A percentile compares a stretch with the other conserved stretches of the same genome.
Conservation (phyloP, 345 rosid genomes). For the Linum usitatissimum region DNA sequence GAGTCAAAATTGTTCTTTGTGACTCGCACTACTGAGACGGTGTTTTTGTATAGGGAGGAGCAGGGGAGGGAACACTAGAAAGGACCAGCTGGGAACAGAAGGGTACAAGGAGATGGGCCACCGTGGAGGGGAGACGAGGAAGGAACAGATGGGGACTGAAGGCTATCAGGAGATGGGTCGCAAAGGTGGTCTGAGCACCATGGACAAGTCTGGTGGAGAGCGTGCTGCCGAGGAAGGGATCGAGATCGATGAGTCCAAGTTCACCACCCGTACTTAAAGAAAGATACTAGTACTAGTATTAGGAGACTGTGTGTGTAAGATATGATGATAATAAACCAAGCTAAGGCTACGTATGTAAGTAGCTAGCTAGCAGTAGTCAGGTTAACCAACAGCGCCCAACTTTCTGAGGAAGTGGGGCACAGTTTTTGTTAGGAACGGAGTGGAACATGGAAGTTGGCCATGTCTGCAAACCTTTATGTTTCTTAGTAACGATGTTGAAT, state of each 20-base stretch:
- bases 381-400: no score
- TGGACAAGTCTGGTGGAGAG: slow-evolving; percentile 25
- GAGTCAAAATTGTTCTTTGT: no score
- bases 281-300: no score
- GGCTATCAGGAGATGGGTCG: slow-evolving; percentile 56
- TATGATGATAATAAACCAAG: no score
- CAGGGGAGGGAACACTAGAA: neutral
- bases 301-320: no score
- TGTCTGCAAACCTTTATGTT: no score
- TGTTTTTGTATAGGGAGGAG: neutral
- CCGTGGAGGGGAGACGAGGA: slow-evolving; percentile 48
- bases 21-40: neutral
- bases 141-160: slow-evolving; percentile 48
- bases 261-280: slow-evolving; percentile 15
- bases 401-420: no score
- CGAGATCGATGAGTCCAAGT: slow-evolving; percentile 33
- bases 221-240: slow-evolving; percentile 25
- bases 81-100: neutral
- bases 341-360: no score
- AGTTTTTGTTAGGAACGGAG: no score
- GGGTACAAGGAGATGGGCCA: slow-evolving; percentile 34
- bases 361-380: no score
- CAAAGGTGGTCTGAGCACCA: slow-evolving; percentile 38
- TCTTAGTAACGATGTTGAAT: no score
- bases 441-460: no score